Conservation (phyloP, 139 green algal species). For the Medakamo hakoo region DNA sequence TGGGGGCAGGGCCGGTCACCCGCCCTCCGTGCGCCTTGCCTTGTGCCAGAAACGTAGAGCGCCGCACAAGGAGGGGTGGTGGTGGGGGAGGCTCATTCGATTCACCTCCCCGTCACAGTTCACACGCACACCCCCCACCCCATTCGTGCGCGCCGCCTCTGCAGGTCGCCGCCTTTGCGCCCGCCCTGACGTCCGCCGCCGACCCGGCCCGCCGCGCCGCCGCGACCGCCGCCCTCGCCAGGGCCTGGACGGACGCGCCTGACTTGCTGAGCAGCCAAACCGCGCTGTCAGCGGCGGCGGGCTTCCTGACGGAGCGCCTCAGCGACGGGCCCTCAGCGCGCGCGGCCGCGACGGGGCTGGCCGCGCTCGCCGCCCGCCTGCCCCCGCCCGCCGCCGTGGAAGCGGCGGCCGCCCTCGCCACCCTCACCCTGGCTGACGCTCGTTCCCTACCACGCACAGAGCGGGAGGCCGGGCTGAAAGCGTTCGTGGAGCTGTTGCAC, state of each 20-base stretch:
- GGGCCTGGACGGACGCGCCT: conserved; percentile 9
- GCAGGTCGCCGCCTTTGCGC: too few relatives aligned
- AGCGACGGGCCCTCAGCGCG: conserved; percentile 6
- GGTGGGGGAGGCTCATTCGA: too few relatives aligned
- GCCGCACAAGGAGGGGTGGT: too few relatives aligned
- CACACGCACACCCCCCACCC: too few relatives aligned
- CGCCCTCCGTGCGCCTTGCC: too few relatives aligned
- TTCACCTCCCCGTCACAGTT: too few relatives aligned
- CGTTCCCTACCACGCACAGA: conserved; percentile 7
- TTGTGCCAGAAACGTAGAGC: too few relatives aligned
- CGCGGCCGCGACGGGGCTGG: not conserved
- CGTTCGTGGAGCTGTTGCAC: conserved; percentile 2
- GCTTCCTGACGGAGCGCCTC: conserved; percentile 18
- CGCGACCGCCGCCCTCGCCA: not conserved
- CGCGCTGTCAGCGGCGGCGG: conserved; percentile 9
- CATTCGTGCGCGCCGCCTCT: too few relatives aligned
- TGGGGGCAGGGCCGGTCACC: too few relatives aligned
- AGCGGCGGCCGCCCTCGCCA: conserved; percentile 2
- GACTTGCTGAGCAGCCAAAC: not conserved
- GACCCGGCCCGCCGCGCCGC: not conserved
- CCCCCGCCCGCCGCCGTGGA: not conserved
- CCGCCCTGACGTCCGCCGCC: too few relatives aligned
- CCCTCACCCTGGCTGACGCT: conserved; percentile 5
- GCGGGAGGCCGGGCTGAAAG: conserved; percentile 5
- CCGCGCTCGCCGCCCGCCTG: not conserved